Evolutionary conservation across 1,139 yeast genomes (phyloP), one percentile per base, ranked within the genome.

Genomic region (Pichia norvegensis): DNA sequence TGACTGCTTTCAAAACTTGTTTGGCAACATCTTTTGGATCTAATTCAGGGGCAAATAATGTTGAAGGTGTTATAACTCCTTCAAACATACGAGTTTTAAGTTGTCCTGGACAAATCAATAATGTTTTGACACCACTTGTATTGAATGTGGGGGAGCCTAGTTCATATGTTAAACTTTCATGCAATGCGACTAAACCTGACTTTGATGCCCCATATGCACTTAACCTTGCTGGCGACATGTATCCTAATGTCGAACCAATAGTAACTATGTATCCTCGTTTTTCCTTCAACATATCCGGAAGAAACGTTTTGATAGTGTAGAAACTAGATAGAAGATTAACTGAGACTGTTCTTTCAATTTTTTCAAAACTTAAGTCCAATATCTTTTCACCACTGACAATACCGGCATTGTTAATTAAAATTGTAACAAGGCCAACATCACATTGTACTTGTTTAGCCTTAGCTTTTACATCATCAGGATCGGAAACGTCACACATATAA

Each of bases 191-290:
- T 29, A 86, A 64, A 0, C 95, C 97, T 0, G 95, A 82, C 62
- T 90, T 90, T 9, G 95, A 77, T 0, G 97, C 95, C 0, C 96
- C 95, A 57, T 90, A 90, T 0, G 85, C 85, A 36, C 85, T 76
- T 46, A 86, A 68, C 31, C 81, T 68, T 7, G 95, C 92, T 0
- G 97, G 97, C 0, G 95, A 76, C 70, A 85, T 72, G 52, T 83
- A 81, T 0, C 96, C 97, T 46, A 90, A 68, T 0, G 86, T 86
- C 0, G 95, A 85, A 0, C 92, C 87, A 33, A 90, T 69, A 3
- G 90, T 85, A 27, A 90, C 78, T 17, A 92, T 72, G 59, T 81
- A 85, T 0, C 97, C 96, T 38, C 94, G 68, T 45, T 72, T 68
- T 19, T 61, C 52, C n/a, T 56, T 60, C 4, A 84, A 52, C 94